Base-by-base conservation (phyloP, 2,329 filamentous ascomycete genomes). In the Exophiala mesophila region DNA sequence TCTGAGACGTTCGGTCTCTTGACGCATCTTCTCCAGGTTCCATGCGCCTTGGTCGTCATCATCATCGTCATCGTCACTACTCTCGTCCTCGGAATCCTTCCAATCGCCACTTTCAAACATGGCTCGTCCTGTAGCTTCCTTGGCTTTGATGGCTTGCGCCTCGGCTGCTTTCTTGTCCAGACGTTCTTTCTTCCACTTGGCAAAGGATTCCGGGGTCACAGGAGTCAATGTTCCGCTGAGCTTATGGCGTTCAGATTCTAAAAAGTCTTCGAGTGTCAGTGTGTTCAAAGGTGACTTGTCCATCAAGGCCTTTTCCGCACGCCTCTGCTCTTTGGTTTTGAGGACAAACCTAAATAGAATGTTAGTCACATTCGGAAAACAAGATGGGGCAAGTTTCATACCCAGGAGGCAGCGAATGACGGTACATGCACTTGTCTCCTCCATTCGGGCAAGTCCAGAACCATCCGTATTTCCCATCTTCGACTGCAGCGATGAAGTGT, bases 391-490 rank as follows among this genome's bases (percentile, higher is more conserved):
- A 21, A 39, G 41, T 36, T 31, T 78, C 85, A 60, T 79, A 94
- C 86, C 92, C 92, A 60, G 89, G 85, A 57, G 94, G 92, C 58
- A 98, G 75, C 59, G 85, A 88, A 66, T 98, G 92, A 69, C 85
- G 89, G 64, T 98, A 98, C 83, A 92, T 97, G 84, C 92, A 98
- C 68, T 95, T 87, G 63, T 98, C 85, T 52, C 86, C 90, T 53
- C 88, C 89, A 60, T 97, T 97, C 34, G 92, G 92, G 76, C 92
- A 98, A 46, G 81, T 76, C 92, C 92, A 98, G 70, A 98, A 97
- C 92, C 92, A 98, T 50, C 92, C 92, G 59, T 98, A 98, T 68
- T 97, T 98, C 59, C 88, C 86, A 62, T 98, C 92, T 69, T 98
- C 92, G 50, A 98, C 92, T 18, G 92, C 92, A 55, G 89, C 83